Evolutionary conservation across 306 rosid genomes (phyloP), one percentile per base, ranked within the genome.

Genomic region (Pyrus communis): DNA sequence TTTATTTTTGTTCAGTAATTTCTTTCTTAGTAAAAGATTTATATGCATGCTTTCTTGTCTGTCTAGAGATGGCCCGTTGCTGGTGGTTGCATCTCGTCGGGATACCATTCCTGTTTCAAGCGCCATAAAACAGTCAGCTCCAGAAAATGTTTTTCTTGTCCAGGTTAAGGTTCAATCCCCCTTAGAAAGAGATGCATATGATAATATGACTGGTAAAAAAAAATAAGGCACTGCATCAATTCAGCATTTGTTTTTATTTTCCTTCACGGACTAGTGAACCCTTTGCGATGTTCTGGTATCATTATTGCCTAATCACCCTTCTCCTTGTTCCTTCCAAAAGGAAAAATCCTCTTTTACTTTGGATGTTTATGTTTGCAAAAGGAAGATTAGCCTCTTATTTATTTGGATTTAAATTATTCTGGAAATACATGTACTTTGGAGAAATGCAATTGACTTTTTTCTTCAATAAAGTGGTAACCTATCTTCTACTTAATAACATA

Each of bases 81-180:
- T 95, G 86, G 92, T 91, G 74, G 88, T 92, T 82, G 99, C 97
- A 76, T 92, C 97, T 74, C 93, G 97, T 54, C 77, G 93, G 81
- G 97, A 92, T 83, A 95, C 97, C 25, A 87, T 90, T 76, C 75
- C 89, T 19, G 88, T 92, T 83, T 87, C 97, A n/a, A 88, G 89
- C 85, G 84, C 97, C 66, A 86, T 95, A 77, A 92, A 88, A 87
- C 78, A 92, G 73, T 89, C 89, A 78, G 97, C 97, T 80, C 92
- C 96, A 52, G 99, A 90, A 61, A 88, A 89, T 82, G 96, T 90
- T 58, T 92, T 95, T 87, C 87, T 92, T 84, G 95, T 92, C 75
- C 99, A 92, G 98, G 98, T 95, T 81, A 81, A 75, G 49, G 67
- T 73, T 77, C 78, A 67, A 45, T 76, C 70, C 73, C 70, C 42